Base-by-base conservation (phyloP, 768 basidiomycete genomes). In the Termitomyces sp. region DNA sequence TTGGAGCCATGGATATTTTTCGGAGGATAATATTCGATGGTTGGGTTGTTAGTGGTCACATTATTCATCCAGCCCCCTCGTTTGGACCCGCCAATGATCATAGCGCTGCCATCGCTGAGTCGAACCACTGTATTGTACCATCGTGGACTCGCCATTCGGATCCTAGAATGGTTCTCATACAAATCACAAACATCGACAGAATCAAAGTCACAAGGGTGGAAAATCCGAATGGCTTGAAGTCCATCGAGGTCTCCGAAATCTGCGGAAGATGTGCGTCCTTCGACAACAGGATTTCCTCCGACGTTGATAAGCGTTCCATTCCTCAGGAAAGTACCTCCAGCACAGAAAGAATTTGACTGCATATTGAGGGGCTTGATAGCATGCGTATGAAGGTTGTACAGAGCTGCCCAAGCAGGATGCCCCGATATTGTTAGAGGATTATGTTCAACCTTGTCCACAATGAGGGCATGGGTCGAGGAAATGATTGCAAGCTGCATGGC, bases 21-120 rank as follows among this genome's bases (percentile, higher is more conserved):
- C 1, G 91, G 86, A 31, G 92, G 92, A 67, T 78, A 94, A 70
- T 82, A 94, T 68, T 91, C 89, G 60, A 89, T 69, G 0, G 88
- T 91, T 3, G 90, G 89, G 65, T 91, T 91, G 72, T 91, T 89
- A 57, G 82, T 80, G 3, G 88, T 89, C 26, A 74, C 78, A 55
- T 91, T 92, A 66, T 91, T 91, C 60, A 91, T 91, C 89, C 89
- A 92, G 10, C 89, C 91, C 8, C 90, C 90, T 66, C 84, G 87
- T 62, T 78, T 84, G 8, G 89, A 87, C 15, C 91, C 91, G 1
- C 90, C 90, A 43, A 93, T 78, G 45, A 93, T 87, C 81, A 91
- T 87, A 0, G 81, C 86, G 62, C 88, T 89, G n/a, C 90, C 90
- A 59, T 91, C 90, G 5, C 74, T 68, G 57, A 91, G 75, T 44